Percentiles rank a stretch among this genome's conserved stretches.
Evolutionary conservation across 2,329 filamentous ascomycete genomes (phyloP).

Genomic region (Ophiostoma himal-ulmi): DNA sequence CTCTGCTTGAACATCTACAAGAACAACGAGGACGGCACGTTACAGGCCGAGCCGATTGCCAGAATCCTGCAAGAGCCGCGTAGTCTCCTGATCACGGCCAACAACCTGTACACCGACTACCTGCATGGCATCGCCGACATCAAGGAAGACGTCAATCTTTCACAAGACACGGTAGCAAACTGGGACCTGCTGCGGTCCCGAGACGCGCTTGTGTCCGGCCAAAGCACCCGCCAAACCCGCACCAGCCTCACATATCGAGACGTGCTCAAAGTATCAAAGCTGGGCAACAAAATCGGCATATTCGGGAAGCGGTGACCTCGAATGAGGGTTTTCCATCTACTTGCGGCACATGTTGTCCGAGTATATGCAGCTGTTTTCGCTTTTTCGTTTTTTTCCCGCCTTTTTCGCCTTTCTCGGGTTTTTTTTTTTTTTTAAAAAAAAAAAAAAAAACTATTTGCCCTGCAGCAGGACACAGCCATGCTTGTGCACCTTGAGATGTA

Average conservation of each 20-base stretch:
- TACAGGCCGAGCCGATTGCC: conserved; percentile 47
- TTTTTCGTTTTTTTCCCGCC: not conserved
- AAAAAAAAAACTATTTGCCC: too few relatives aligned
- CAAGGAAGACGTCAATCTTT: conserved; percentile 60
- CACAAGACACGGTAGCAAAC: conserved; percentile 58
- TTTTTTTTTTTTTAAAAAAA: too few relatives aligned
- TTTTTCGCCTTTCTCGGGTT: too few relatives aligned
- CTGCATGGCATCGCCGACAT: conserved; percentile 69
- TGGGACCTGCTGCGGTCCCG: conserved; percentile 59
- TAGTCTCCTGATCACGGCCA: conserved; percentile 69
- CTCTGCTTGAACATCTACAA: conserved; percentile 72
- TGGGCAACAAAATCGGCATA: conserved; percentile 58
- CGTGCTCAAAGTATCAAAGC: conserved; percentile 72
- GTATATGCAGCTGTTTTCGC: too few relatives aligned
- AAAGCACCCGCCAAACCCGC: conserved; percentile 53
- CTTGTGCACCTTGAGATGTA: not conserved
- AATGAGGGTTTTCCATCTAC: not conserved
- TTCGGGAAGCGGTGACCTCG: conserved; percentile 34
- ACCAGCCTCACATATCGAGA: conserved; percentile 78
- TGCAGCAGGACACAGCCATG: too few relatives aligned
- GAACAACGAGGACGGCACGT: conserved; percentile 55
- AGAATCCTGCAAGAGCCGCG: conserved; percentile 75
- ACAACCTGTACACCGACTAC: conserved; percentile 61
- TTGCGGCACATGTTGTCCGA: not conserved
- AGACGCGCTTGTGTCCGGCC: conserved; percentile 44